Evolutionary conservation across 2,329 filamentous ascomycete genomes (phyloP), one percentile per base, ranked within the genome.

Genomic region (Beauveria varroae): DNA sequence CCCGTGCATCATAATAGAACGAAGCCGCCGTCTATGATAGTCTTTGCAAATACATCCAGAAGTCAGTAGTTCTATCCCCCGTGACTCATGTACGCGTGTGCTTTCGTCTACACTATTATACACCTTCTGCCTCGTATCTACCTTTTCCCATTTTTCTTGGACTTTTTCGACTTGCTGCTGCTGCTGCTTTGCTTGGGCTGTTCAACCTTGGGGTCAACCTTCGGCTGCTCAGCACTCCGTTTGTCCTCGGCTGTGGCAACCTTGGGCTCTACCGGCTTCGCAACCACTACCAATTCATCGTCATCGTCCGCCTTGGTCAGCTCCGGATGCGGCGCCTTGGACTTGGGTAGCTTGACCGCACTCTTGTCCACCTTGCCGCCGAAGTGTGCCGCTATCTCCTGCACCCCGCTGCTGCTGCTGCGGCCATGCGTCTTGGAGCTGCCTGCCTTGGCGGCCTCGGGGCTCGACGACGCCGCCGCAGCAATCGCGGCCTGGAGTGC

Each of bases 401-500:
- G 47, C 47, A 51, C 47, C 20, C 57, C 47, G 12, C 24, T 37
- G 40, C 16, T 24, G 14, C 53, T 22, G 41, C 34, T 4, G 20
- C 26, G 30, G 30, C 30, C 51, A 22, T 10, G 10, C 10, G 24
- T 44, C 40, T 20, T 28, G 53, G 26, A 41, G 40, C 40, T 44
- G 37, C 24, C 16, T 20, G 8, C 40, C 34, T 57, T 49, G 6
- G 20, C 22, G 3, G 46, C 47, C 16, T 43, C 40, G 18, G 47
- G 47, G 37, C 47, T 51, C 14, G 57, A 50, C 20, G 26, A 30
- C 28, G 46, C 10, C 12, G 41, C 53, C 9, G 57, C 57, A 3
- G 57, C 46, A 6, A 59, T n/a, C 14, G 57, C 57, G 18, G 57
- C 57, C 47, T 59, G 57, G 5, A 59, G 57, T n/a, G 57, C 57